Percentiles rank a stretch among this genome's conserved stretches.
Conservation (phyloP, 192 early-diverging fungal genomes). For the Spizellomyces sp. region DNA sequence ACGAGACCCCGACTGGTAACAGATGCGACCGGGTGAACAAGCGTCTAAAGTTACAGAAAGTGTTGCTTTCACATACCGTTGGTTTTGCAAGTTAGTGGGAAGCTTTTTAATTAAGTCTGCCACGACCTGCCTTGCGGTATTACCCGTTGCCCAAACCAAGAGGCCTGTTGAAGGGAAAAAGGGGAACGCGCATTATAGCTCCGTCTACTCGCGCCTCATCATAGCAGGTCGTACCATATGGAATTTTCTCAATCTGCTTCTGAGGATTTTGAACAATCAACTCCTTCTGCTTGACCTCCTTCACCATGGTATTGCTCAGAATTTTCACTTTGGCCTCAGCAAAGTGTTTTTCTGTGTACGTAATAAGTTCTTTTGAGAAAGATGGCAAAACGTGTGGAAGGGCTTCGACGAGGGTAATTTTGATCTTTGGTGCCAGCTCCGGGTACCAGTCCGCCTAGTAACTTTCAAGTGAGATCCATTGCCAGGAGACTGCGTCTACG, state of each 20-base stretch:
- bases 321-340: constrained; percentile 75
- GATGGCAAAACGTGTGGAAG: constrained; percentile 75
- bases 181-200: not conserved
- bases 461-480: not conserved
- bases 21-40: not conserved
- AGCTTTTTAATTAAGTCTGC: constrained; percentile 66
- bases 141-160: constrained; percentile 87
- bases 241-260: constrained; percentile 63
- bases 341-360: constrained; percentile 79
- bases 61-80: constrained; percentile 29
- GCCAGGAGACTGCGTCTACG: not conserved
- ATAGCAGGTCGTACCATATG: constrained; percentile 55
- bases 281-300: constrained; percentile 73
- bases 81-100: constrained; percentile 58
- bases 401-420: constrained; percentile 79
- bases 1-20: constrained; percentile 64
- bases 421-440: constrained; percentile 73
- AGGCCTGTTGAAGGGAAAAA: constrained; percentile 36
- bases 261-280: constrained; percentile 69
- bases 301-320: constrained; percentile 77
- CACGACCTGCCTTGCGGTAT: constrained; percentile 69
- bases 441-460: constrained; percentile 68
- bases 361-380: constrained; percentile 77
- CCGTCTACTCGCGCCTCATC: not conserved
- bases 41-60: not conserved